Base-by-base conservation (phyloP, 345 rosid species). In the Eucalyptus erythrocorys region DNA sequence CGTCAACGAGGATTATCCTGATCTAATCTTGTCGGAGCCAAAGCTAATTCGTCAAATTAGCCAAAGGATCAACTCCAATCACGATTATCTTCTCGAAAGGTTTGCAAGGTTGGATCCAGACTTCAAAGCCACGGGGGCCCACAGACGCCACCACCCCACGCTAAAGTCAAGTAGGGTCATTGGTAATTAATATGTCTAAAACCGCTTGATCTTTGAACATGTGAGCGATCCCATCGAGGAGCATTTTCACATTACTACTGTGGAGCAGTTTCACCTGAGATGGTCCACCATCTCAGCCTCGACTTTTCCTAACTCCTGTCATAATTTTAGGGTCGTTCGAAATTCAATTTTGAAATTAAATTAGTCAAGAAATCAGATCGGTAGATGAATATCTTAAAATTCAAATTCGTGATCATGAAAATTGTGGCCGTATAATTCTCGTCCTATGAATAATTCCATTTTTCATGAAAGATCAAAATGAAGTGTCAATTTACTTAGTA, bases 321-420 rank as follows among this genome's bases (percentile, higher is more conserved):
- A 3, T n/a, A n/a, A 14, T n/a, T 3, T 13, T 15, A 13, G 10
- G 1, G 3, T n/a, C 1, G 21, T 7, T 64, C 19, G 21, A 51
- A 51, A n/a, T n/a, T 64, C 21, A 4, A 7, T n/a, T n/a, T 51
- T 14, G 0, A 64, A n/a, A 7, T 64, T 16, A 64, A n/a, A n/a
- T n/a, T 64, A 15, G 10, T 64, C 10, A 7, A 64, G 1, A 12
- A n/a, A 64, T 0, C 0, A 14, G 21, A 14, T 13, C 2, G 0
- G 5, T 13, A 64, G n/a, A 30, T 30, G 76, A n/a, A 64, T 64
- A 64, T n/a, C 40, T 14, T 64, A 17, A 34, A n/a, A n/a, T n/a
- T n/a, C 10, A 16, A 64, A 7, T 64, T n/a, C n/a, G 76, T 17
- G 19, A 15, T 30, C 5, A 13, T 64, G 37, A n/a, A 14, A 61